Evolutionary conservation across 257 asterid species (phyloP), one percentile per base, ranked within the genome.

Genomic region (Nicotiana attenuata): DNA sequence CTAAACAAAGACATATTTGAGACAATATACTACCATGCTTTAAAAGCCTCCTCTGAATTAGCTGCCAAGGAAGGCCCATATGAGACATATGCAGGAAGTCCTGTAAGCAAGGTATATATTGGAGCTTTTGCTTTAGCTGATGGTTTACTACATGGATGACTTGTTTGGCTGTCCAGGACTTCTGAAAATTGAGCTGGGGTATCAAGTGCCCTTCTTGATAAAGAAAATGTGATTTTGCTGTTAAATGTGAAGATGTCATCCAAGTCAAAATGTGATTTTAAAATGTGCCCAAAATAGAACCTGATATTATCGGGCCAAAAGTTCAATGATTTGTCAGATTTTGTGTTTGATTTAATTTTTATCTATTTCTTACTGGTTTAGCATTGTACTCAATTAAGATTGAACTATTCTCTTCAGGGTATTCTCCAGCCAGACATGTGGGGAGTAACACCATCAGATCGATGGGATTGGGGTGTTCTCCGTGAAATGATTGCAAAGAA

Each of bases 401-500:
- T 50, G 63, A 10, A 50, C 63, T 24, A 4, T 59, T 80, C n/a
- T 77, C 64, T 77, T 77, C 92, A 96, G 98, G 99, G 99, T 79
- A 88, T 92, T 86, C 71, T 94, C 84, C 99, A 96, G 85, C 97
- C 97, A 41, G 98, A 96, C 89, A 94, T 96, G 99, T 96, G 98
- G 99, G 96, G 90, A 33, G 92, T 91, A 16, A 89, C 84, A 76
- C 95, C 99, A 82, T 92, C 98, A 3, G 85, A 86, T 88, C 83
- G 93, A 88, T 96, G 97, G 98, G 94, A 96, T 82, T 96, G 99
- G 99, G 89, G 67, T 83, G 88, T 82, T 85, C 94, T 96, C 71
- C 91, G 98, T 15, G 88, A 81, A 65, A 86, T 75, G 91, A 90
- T 96, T 60, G 81, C 90, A 29, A 87, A 84, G 76, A 81, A 90